Percentiles rank a stretch among this genome's conserved stretches.
Evolutionary conservation across 371 early-diverging fungal genomes (phyloP).

Genomic region (Entomophthora muscae): DNA sequence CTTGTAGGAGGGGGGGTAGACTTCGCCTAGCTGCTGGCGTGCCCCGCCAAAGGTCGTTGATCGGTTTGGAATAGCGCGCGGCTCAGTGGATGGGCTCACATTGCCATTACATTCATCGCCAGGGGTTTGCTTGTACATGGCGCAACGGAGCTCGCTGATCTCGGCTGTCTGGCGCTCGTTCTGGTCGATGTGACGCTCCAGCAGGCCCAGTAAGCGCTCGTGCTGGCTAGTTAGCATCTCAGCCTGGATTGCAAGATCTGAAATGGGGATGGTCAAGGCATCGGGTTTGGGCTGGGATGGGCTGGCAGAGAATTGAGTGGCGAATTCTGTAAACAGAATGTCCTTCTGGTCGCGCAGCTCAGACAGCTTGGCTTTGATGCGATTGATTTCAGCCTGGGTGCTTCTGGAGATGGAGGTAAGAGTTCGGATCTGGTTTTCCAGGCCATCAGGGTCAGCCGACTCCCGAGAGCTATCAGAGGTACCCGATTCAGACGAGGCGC

Average conservation of each 20-base stretch:
- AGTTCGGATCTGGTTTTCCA: background rate
- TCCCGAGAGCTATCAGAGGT: background rate
- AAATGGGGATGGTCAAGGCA: background rate
- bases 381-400: background rate
- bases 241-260: conserved; percentile 2
- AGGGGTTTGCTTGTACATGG: background rate
- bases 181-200: conserved; percentile 2
- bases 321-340: background rate
- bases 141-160: background rate
- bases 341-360: conserved; percentile 7
- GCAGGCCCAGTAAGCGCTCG: background rate
- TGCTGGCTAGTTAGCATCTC: conserved; percentile 2
- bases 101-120: background rate
- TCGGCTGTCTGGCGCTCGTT: background rate
- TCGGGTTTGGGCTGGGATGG: background rate
- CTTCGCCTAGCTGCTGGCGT: background rate
- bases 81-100: background rate
- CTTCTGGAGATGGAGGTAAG: background rate
- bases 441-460: too few relatives aligned
- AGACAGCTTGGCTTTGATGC: background rate
- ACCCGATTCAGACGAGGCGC: background rate
- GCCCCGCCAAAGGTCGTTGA: background rate
- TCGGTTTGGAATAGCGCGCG: background rate
- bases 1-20: background rate
- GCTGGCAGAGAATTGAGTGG: background rate